Base-by-base conservation (phyloP, 2,329 filamentous ascomycete species). In the Chrysosporium queenslandicum region DNA sequence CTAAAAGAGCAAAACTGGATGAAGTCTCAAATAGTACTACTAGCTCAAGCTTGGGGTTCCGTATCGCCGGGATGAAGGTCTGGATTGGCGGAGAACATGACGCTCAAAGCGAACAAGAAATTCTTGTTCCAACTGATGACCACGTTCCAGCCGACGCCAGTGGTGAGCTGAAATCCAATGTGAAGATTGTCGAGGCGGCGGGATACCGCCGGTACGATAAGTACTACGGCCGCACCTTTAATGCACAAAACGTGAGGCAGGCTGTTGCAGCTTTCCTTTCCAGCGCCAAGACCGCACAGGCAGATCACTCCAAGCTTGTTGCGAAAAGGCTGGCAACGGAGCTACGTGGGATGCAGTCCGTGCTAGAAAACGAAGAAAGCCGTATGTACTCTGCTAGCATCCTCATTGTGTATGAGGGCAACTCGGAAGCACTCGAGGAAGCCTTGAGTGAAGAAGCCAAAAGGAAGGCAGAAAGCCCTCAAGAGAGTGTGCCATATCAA, bases 331-430 rank as follows among this genome's bases (percentile, higher is more conserved):
- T 76, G 14, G 60, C 68, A 1, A 63, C 67, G 16, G 66, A 74
- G 56, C 55, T 78, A 41, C 66, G 63, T 48, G 63, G 63, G 12
- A 61, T 79, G 5, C 72, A 74, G 57, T 67, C 67, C 45, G 73
- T 75, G 3, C 64, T 79, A 7, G 75, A 80, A 58, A 66, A 72
- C 0, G 68, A 78, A 46, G 82, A 85, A 66, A 82, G 78, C 60
- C 71, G 81, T 46, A 85, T 85, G 81, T 85, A 83, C 63, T 80
- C 78, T 12, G 74, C 81, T 0, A 83, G 79, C 59, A 71, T 85
- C 14, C 63, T 85, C 43, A 75, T 85, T 34, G 78, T 84, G 12
- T 85, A 84, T 58, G 82, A 85, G 65, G 82, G 82, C 5, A 79
- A 85, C 58, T 67, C 71, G 1, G 70, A 76, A 18, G 76, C 76